Evolutionary conservation across 768 basidiomycete species (phyloP).

Genomic region (Glaciozyma martinii): DNA sequence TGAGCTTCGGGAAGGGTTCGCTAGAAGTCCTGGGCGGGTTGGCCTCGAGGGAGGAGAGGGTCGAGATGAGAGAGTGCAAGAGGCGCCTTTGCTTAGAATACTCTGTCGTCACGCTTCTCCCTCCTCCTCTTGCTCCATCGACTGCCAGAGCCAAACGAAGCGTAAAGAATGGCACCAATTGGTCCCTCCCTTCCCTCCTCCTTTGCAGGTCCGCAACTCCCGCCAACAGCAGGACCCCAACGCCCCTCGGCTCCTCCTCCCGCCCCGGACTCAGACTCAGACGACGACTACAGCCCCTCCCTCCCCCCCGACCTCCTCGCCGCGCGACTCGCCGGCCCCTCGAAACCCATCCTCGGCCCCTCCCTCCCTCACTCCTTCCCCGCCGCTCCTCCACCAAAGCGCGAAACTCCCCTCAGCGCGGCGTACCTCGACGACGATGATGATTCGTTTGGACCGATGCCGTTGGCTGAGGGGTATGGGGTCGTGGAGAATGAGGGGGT

Average conservation of each 20-base stretch:
- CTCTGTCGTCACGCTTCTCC: neutral
- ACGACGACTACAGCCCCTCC: constrained; percentile 62
- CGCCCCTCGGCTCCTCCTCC: neutral
- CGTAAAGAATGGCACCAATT: neutral
- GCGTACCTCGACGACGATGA: constrained; percentile 49
- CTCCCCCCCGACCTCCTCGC: constrained; percentile 63
- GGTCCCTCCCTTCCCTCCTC: neutral
- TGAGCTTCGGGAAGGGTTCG: too few species aligned
- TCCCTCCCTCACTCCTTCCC: constrained; percentile 12
- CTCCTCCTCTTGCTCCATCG: neutral
- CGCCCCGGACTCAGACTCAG: neutral
- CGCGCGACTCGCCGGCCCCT: constrained; percentile 39
- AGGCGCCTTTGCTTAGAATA: too few species aligned
- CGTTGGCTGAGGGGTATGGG: constrained; percentile 44
- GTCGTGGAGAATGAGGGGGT: constrained; percentile 54
- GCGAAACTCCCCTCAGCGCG: constrained; percentile 15
- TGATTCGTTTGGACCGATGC: constrained; percentile 76
- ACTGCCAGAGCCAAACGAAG: neutral
- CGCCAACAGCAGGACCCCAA: neutral
- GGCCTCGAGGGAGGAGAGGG: too few species aligned
- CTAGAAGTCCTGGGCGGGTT: too few species aligned
- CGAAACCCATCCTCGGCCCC: constrained; percentile 21
- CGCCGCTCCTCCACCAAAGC: neutral
- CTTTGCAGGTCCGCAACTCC: neutral
- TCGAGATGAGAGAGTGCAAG: too few species aligned